A percentile compares a stretch with the other conserved stretches of the same genome.
Conservation (phyloP, 2,329 filamentous ascomycete species). For the Sphaerulina musiva region DNA sequence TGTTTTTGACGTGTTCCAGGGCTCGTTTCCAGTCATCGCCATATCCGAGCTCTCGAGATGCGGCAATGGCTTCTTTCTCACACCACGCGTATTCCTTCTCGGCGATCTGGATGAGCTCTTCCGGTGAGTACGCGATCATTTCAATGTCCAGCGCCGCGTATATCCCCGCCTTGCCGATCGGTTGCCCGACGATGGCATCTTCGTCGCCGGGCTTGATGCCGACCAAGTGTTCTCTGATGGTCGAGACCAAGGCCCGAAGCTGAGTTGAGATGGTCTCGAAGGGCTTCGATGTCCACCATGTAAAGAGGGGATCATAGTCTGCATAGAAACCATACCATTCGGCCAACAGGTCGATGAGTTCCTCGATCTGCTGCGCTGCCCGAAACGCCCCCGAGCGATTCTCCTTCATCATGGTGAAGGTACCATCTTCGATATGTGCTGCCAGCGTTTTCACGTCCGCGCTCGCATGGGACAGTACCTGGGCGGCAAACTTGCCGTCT, state of each 20-base stretch:
- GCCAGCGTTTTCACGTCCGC: slow-evolving; percentile 33
- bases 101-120: slow-evolving; percentile 50
- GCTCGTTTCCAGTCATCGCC: slow-evolving; percentile 47
- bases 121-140: slow-evolving; percentile 54
- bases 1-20: slow-evolving; percentile 51
- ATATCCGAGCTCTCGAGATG: slow-evolving; percentile 46
- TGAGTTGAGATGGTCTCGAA: slow-evolving; percentile 38
- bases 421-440: slow-evolving; percentile 33
- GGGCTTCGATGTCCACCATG: slow-evolving; percentile 51
- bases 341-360: slow-evolving; percentile 39
- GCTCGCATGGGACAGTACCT: slow-evolving; percentile 36
- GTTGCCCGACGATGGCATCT: slow-evolving; percentile 52
- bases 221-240: slow-evolving; percentile 41
- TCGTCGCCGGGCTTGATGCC: slow-evolving; percentile 41
- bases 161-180: slow-evolving; percentile 49
- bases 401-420: slow-evolving; percentile 29
- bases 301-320: slow-evolving; percentile 51
- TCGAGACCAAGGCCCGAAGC: slow-evolving; percentile 34
- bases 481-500: slow-evolving; percentile 41
- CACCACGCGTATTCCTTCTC: slow-evolving; percentile 52
- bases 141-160: slow-evolving; percentile 50
- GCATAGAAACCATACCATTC: slow-evolving; percentile 50
- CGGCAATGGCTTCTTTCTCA: slow-evolving; percentile 49
- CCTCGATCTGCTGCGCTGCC: slow-evolving; percentile 40
- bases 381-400: slow-evolving; percentile 43